Conservation (phyloP, 352 stramenopile genomes). For the Phytophthora sojae region DNA sequence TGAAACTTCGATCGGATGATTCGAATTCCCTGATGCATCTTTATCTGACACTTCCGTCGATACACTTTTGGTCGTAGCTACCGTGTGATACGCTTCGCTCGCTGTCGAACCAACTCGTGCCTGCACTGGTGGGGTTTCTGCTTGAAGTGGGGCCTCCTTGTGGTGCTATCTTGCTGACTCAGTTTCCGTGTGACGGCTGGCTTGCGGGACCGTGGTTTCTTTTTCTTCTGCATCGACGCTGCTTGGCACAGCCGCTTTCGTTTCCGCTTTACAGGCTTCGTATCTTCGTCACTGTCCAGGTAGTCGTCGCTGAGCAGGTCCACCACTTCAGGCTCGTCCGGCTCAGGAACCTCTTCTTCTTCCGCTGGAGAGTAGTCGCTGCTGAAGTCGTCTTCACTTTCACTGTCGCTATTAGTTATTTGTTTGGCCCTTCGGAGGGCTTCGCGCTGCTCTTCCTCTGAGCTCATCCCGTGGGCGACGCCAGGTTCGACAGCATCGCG, state of each 20-base stretch:
- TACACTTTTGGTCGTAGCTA: conserved; percentile 10
- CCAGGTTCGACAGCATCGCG: conserved; percentile 43
- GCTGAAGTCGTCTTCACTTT: conserved; percentile 40
- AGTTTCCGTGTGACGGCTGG: conserved; percentile 31
- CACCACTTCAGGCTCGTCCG: conserved; percentile 41
- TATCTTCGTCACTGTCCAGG: conserved; percentile 44
- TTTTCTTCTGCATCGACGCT: conserved; percentile 26
- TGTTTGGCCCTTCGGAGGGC: conserved; percentile 46
- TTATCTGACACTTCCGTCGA: conserved; percentile 1
- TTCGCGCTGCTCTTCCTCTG: conserved; percentile 50
- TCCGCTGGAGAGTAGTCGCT: conserved; percentile 59
- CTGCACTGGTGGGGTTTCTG: not conserved
- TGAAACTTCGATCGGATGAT: conserved; percentile 35
- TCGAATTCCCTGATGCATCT: conserved; percentile 7
- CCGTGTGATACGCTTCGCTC: not conserved
- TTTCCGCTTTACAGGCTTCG: conserved; percentile 23
- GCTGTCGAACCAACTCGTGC: not conserved
- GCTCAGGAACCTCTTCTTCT: conserved; percentile 43
- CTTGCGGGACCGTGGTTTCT: conserved; percentile 31
- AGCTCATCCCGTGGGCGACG: conserved; percentile 41
- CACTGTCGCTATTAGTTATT: conserved; percentile 50
- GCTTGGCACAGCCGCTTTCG: conserved; percentile 36
- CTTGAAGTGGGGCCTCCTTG: not conserved
- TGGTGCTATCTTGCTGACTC: conserved; percentile 4
- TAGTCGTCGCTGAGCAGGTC: conserved; percentile 66